A percentile compares a stretch with the other conserved stretches of the same genome.
These are phyloP conservation scores for Calonectria multiphialidica DNA, from an alignment of 2,329 filamentous ascomycete species.

Conservation along the genomic window DNA sequence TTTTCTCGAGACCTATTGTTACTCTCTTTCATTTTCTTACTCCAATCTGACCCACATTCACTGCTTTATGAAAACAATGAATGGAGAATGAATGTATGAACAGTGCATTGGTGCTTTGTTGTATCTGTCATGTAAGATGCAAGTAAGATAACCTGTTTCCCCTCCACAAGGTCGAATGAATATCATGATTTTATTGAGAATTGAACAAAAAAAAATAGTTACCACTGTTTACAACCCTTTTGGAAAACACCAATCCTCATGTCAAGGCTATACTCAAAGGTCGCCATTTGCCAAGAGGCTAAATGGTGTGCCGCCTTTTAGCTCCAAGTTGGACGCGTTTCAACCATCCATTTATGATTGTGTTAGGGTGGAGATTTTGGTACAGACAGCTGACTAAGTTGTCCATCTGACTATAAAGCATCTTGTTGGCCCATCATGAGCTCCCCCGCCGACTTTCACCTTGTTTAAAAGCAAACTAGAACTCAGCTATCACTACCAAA, in stretches of 20 bases:
- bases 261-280: not conserved
- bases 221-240: not conserved
- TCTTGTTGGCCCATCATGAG: not conserved
- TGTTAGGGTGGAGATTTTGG: not conserved
- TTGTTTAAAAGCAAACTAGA: not conserved
- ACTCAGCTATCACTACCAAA: not conserved
- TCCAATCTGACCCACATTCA: not conserved
- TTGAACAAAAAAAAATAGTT: not conserved
- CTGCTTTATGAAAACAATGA: not conserved
- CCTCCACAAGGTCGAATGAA: not conserved
- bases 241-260: not conserved
- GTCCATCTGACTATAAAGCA: not conserved
- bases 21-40: not conserved
- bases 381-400: not conserved
- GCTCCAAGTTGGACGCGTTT: not conserved
- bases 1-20: not conserved
- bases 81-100: not conserved
- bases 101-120: not conserved
- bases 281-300: not conserved
- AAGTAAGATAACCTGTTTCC: not conserved
- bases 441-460: not conserved
- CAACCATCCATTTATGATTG: not conserved
- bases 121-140: not conserved
- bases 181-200: not conserved
- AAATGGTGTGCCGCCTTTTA: not conserved